Base-by-base conservation (phyloP, 164 flowering plant genomes). In the Santalum album region DNA sequence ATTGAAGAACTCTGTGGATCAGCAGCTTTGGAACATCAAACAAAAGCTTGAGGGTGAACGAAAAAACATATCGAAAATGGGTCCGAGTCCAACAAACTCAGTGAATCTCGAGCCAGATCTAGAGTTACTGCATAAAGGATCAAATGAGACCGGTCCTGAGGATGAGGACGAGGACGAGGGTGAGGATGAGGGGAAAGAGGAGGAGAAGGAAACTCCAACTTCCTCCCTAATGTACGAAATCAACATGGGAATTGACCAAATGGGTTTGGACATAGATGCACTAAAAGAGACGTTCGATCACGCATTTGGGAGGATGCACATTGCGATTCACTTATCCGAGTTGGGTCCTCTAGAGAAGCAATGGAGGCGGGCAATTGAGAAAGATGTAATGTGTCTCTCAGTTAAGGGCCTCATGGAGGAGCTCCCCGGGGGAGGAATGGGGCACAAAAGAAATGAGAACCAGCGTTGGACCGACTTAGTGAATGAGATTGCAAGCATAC, bases 221-320 rank as follows among this genome's bases (percentile, higher is more conserved):
- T 45, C 14, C 21, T 45, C 49, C 12, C 12, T 22, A 22, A 10
- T 45, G 35, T 42, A 20, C 7, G 45, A 42, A 18, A 42, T 42
- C 21, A 42, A 42, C 45, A n/a, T 42, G 6, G 45, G 45, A 18
- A 17, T 42, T 12, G 45, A 18, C 6, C 20, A 42, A 18, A 79
- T 87, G 87, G 75, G 83, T 2, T 71, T 70, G 1, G 95, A 83
- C 44, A 80, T 90, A 7, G 83, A 78, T 32, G 61, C 58, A 34
- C 58, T 87, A 44, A 83, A 83, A 56, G 86, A 74, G 29, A 80
- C 89, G 6, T 50, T 85, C 47, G 86, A 84, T 65, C 48, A 74
- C 26, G 87, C 82, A 27, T 83, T 83, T 63, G 74, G 70, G 53
- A 78, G 67, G 65, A 78, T 83, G 87, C 78, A 74, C 42, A 67